Base-by-base conservation (phyloP, 23 red algal genomes). In the Gracilaria caudata region DNA sequence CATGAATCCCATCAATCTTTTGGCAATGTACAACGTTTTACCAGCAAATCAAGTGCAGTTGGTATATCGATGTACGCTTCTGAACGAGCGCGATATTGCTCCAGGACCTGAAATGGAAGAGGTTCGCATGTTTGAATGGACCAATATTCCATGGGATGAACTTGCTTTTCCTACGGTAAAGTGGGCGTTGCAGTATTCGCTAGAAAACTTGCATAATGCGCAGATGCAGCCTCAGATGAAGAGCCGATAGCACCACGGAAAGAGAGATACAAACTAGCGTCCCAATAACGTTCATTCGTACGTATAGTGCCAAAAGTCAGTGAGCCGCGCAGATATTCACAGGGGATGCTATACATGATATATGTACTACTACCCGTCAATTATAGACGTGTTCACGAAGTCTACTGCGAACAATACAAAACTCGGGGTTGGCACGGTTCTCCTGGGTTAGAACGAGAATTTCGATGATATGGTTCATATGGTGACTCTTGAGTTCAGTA, bases 11-110 rank as follows among this genome's bases (percentile, higher is more conserved):
- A 11, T 89, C 10, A n/a, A 44, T 7, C 38, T 96, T 13, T n/a
- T 96, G 2, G 94, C 80, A 0, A 82, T 96, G 47, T 96, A 96
- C 64, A 86, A 96, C 63, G 41, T 96, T 20, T 51, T 96, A n/a
- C 68, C 54, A 11, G 94, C 94, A 7, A 40, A 56, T 34, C 94
- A 96, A 79, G 80, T 96, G 38, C 94, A 91, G 25, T 20, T 96
- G 7, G 43, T 96, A 2, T 96, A 96, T 60, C 68, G 86, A 51
- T 75, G 38, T 24, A 73, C 73, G 14, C 29, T 87, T 35, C 39
- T 86, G 45, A 86, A 86, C 28, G 86, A 84, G 71, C 28, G 7
- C 23, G 72, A 68, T 14, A 73, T 86, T 61, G 39, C 43, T 21
- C 55, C 80, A 45, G 87, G 87, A 4, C 21, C 34, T 19, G 94